Base-by-base conservation (phyloP, 345 rosid species). In the Xanthoceras sorbifolium region DNA sequence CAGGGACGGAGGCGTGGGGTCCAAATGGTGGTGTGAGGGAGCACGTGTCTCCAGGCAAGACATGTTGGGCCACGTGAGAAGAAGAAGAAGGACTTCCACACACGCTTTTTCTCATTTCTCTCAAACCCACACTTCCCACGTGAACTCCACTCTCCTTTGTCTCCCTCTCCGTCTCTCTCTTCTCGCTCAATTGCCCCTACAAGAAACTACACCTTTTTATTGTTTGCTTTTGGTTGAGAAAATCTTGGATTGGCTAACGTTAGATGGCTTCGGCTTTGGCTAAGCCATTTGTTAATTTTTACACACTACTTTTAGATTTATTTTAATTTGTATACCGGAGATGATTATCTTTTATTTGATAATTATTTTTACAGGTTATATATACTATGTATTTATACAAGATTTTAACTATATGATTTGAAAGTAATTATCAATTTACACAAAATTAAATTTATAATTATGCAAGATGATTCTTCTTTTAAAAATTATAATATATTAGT, bases 51-150 rank as follows among this genome's bases (percentile, higher is more conserved):
- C 78, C 73, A 85, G 74, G 86, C 85, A 81, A 63, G 86, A 64
- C 91, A 85, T 85, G 86, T 77, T 86, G 86, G 88, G 78, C 88
- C 94, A 87, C 91, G 89, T 86, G 92, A 87, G 82, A 31, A 40
- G 59, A 8, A 12, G 32, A 9, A n/a, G 3, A 2, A 10, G 25
- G n/a, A 25, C 74, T 77, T 71, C 81, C 85, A 76, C 76, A 79
- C 83, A 50, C 57, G 57, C 78, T 71, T 62, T 73, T 71, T 79
- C 81, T 71, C 69, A 64, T 78, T 52, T 74, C 76, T 70, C 78
- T 74, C 78, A 38, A 80, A 76, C 75, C 64, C 7, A 10, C 29
- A 15, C 60, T 22, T 9, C 82, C 87, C 91, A 88, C 88, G 89
- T 86, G 89, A 81, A 74, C 31, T 71, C 85, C 88, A 86, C 88